Base-by-base conservation (phyloP, 768 basidiomycete species). In the Phylloporus rhodoxanthus region DNA sequence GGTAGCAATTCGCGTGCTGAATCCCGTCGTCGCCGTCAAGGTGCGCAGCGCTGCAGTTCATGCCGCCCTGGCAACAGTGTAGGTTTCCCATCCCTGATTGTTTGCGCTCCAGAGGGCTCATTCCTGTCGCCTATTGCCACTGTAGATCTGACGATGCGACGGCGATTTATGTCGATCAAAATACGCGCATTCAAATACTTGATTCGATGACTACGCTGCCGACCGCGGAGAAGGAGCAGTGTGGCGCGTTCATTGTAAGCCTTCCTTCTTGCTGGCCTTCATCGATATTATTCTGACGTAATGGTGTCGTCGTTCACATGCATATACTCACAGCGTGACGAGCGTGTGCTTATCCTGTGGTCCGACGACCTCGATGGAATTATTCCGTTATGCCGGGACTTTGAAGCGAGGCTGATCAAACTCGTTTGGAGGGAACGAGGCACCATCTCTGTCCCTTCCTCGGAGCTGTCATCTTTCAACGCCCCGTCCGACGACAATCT, bases 141-240 rank as follows among this genome's bases (percentile, higher is more conserved):
- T 17, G 29, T 39, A 87, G 86, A 21, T 56, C 75, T 15, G 82
- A 84, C 5, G 78, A 84, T 56, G 76, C 78, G 1, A 66, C 65
- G 9, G 79, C 78, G 26, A 80, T 89, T 54, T 82, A 82, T 58
- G 76, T 94, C 52, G 87, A 90, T 68, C 64, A 67, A 48, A 81
- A 91, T 62, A 93, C 90, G 1, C 84, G 89, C 6, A 93, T 94
- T 45, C 91, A 94, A 67, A 82, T 94, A 48, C 66, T 94, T 21
- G 84, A 88, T 51, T 79, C 79, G 14, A 80, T 93, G 57, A 59
- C 63, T 45, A 75, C 79, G 49, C 71, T 94, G 36, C 79, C 84
- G 6, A 76, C 78, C 34, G 90, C 90, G 7, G 87, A 93, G 63
- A 93, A 92, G 71, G 91, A 93, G 62, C 91, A 93, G 59, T 91